Evolutionary conservation across 768 basidiomycete genomes (phyloP), one percentile per base, ranked within the genome.

Genomic region (Roridomyces roridus): DNA sequence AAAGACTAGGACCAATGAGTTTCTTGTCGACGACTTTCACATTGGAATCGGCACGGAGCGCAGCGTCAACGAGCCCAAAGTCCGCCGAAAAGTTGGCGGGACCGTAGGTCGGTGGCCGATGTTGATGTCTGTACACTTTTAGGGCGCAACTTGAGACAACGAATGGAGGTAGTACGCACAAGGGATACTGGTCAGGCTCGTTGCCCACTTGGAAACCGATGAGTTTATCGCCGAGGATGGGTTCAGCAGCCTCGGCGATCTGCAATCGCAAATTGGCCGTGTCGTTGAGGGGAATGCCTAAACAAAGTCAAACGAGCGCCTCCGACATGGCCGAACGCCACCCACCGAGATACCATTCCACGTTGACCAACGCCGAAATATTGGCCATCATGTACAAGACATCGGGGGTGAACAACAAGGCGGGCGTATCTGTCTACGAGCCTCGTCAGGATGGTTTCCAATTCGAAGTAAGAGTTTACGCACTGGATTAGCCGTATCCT

Each of bases 131-230:
- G 20, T 6, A 14, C 28, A 41, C n/a, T n/a, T n/a, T n/a, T n/a
- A n/a, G n/a, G n/a, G n/a, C n/a, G n/a, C n/a, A 21, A 6, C 9
- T 18, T 18, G 26, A 45, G 31, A 34, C 15, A 15, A 37, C 18
- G 25, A 20, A 0, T n/a, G n/a, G n/a, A n/a, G n/a, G n/a, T n/a
- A n/a, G n/a, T n/a, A 67, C 68, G 58, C 79, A 80, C 23, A 60
- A 51, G 0, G 62, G 78, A 55, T 83, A 86, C 39, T 83, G 70
- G 68, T 85, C 83, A 10, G 75, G 83, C 70, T 92, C 89, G 69
- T 93, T 92, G 1, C 86, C 91, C 5, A 84, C 80, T 68, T 92
- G 88, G 20, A 90, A 72, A 0, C 88, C 91, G 34, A 89, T 69
- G 14, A 94, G 77, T 58, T 80, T 74, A 55, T 84, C 73, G 0